Conservation (phyloP, 2,329 filamentous ascomycete species). For the Coniochaeta sp. region DNA sequence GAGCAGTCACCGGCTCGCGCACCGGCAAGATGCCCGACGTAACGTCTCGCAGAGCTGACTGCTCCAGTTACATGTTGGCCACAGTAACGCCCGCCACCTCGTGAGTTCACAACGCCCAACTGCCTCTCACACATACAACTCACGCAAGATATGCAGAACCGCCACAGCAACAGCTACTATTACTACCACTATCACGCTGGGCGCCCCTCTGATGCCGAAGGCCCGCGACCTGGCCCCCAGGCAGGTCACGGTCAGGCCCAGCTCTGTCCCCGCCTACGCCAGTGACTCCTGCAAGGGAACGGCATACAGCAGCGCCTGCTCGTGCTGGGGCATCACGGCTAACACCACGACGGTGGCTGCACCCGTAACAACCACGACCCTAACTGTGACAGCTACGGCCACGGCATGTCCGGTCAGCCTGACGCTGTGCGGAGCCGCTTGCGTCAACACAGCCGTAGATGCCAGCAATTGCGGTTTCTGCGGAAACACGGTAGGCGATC, state of each 20-base stretch:
- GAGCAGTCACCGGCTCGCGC: constrained; percentile 12
- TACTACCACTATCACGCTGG: background rate
- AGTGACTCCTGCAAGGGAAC: constrained; percentile 9
- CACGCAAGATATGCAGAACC: background rate
- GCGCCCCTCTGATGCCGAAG: background rate
- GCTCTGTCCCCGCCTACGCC: constrained; percentile 15
- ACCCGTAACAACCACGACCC: background rate
- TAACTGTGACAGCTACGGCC: background rate
- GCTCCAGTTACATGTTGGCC: constrained; percentile 8
- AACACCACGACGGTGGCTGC: constrained; percentile 6
- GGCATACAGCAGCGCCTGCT: constrained; percentile 11
- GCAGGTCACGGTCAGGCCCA: background rate
- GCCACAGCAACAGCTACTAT: background rate
- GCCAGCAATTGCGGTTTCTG: no score
- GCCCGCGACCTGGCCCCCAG: background rate
- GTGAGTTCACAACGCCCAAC: background rate
- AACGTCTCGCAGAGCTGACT: constrained; percentile 10
- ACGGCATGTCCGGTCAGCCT: no score
- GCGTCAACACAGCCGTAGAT: no score
- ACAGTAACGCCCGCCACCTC: constrained; percentile 3
- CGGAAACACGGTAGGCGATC: no score
- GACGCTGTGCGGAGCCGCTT: no score
- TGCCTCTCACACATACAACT: background rate
- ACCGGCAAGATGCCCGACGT: constrained; percentile 6
- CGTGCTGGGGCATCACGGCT: constrained; percentile 13